Conservation (phyloP, 1,139 yeast genomes). For the Geotrichum phurueaensis region DNA sequence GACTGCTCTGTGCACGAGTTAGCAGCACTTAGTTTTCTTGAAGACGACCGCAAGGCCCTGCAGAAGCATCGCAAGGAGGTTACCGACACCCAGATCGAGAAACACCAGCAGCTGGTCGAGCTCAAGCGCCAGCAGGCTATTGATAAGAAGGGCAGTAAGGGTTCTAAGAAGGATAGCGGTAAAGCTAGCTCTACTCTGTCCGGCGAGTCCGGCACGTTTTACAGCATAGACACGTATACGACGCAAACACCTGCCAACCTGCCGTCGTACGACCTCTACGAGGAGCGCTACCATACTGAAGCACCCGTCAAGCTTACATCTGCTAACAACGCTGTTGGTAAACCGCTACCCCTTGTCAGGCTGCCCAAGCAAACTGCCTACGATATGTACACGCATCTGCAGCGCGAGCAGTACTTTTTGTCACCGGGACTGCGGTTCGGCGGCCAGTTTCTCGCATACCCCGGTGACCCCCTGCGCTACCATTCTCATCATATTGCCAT, state of each 20-base stretch:
- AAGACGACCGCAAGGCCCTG: slow-evolving; percentile 20
- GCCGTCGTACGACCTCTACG: slow-evolving; percentile 15
- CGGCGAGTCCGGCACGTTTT: slow-evolving; percentile 18
- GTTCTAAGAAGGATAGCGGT: slow-evolving; percentile 2
- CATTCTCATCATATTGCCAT: slow-evolving; percentile 82
- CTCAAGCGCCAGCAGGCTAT: slow-evolving; percentile 25
- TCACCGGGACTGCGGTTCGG: slow-evolving; percentile 91
- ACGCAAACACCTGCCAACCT: slow-evolving; percentile 11
- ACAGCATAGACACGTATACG: slow-evolving; percentile 21
- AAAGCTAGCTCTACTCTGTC: background rate
- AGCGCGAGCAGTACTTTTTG: slow-evolving; percentile 45
- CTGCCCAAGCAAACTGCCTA: slow-evolving; percentile 22
- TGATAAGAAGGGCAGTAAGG: slow-evolving; percentile 19
- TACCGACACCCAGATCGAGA: slow-evolving; percentile 21
- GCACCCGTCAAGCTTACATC: background rate
- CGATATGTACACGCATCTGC: slow-evolving; percentile 42
- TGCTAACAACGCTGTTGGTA: background rate
- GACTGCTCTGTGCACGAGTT: slow-evolving; percentile 31
- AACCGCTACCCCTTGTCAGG: background rate
- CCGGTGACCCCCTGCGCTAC: slow-evolving; percentile 87
- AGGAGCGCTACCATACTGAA: slow-evolving; percentile 7
- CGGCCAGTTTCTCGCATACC: slow-evolving; percentile 81
- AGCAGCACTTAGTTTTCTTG: slow-evolving; percentile 23
- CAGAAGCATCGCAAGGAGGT: slow-evolving; percentile 15
- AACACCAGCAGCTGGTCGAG: slow-evolving; percentile 24